These are phyloP conservation scores for Dioscorea alata DNA, from an alignment of 106 monocot species.

Conservation along the genomic window DNA sequence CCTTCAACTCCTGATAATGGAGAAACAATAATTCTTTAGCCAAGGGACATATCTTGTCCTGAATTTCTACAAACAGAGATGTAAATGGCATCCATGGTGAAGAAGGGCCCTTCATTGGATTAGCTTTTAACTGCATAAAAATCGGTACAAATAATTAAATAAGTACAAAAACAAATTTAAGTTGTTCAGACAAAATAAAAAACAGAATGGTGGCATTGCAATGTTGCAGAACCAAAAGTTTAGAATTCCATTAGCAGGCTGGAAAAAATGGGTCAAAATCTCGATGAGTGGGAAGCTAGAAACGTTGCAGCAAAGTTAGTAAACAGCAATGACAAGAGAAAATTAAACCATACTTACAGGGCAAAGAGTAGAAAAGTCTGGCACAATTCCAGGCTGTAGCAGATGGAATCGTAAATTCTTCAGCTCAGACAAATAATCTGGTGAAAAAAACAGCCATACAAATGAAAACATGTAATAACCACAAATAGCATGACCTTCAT, in stretches of 20 bases:
- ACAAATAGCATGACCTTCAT: neutral
- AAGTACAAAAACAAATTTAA: neutral
- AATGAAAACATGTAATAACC: neutral
- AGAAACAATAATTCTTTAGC: conserved; percentile 32
- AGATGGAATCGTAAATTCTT: conserved; percentile 14
- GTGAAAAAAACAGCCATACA: conserved; percentile 3
- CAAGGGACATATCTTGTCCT: conserved; percentile 18
- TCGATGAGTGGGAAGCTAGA: neutral
- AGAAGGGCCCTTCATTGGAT: conserved; percentile 12
- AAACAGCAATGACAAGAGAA: neutral
- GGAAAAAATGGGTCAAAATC: conserved; percentile 4
- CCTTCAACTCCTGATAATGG: conserved; percentile 42
- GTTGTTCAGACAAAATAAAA: no score
- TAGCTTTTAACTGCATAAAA: conserved; percentile 12
- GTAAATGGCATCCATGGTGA: conserved; percentile 36
- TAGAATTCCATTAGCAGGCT: neutral
- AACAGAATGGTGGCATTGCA: no score
- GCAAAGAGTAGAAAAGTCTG: conserved; percentile 13
- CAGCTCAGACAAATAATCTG: conserved; percentile 52
- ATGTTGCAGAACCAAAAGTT: no score
- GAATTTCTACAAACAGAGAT: conserved; percentile 21
- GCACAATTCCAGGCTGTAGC: neutral
- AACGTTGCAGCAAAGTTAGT: neutral
- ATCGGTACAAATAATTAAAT: neutral
- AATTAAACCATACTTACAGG: conserved; percentile 27